Conservation (phyloP, 306 rosid species). For the Neltuma alba region DNA sequence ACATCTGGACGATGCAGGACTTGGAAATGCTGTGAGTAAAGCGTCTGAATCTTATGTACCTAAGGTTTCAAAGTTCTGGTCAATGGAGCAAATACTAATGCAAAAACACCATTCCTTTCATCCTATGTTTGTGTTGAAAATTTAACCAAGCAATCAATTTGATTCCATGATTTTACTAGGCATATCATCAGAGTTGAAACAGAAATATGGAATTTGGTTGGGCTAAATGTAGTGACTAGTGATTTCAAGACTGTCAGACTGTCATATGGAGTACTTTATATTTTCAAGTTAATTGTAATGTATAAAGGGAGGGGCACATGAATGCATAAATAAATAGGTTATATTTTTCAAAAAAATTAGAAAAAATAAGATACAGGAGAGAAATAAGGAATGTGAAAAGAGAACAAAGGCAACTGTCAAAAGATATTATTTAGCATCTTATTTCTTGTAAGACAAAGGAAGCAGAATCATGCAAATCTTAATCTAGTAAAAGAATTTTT, state of each 20-base stretch:
- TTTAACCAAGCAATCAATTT: not conserved
- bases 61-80: slow-evolving; percentile 5
- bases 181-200: not conserved
- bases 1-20: slow-evolving; percentile 60
- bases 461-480: not conserved
- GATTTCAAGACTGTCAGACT: not conserved
- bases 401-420: not conserved
- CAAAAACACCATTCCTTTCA: not conserved
- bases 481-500: not conserved
- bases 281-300: not conserved
- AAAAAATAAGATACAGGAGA: not conserved
- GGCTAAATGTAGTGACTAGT: not conserved
- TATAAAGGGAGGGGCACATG: not conserved
- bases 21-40: slow-evolving; percentile 66
- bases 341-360: not conserved
- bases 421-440: not conserved
- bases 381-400: not conserved
- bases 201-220: not conserved
- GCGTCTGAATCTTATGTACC: slow-evolving; percentile 17
- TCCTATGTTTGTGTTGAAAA: not conserved
- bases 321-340: not conserved
- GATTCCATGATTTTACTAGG: not conserved
- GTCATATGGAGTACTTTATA: not conserved
- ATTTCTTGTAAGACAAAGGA: not conserved
- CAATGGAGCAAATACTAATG: slow-evolving; percentile 7